Evolutionary conservation across 441 rosid species (phyloP).

Genomic region (Populus hybrid): DNA sequence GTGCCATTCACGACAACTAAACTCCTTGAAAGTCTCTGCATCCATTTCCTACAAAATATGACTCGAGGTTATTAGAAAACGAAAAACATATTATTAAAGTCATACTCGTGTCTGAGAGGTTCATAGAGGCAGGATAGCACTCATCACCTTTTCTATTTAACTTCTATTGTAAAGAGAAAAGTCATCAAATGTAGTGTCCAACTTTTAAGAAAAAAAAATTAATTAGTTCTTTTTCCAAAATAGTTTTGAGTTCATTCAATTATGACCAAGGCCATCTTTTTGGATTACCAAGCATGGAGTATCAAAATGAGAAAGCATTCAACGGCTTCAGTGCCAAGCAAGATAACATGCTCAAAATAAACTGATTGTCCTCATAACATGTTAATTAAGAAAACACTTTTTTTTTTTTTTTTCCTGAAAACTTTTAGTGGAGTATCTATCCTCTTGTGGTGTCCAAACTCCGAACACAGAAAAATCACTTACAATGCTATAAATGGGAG

Average conservation of each 20-base stretch:
- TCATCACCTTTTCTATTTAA: no score
- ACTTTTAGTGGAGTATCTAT: not conserved
- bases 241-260: no score
- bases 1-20: slow-evolving; percentile 69
- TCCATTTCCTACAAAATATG: slow-evolving; percentile 74
- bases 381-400: not conserved
- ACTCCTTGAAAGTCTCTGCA: slow-evolving; percentile 60
- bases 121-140: not conserved
- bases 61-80: slow-evolving; percentile 1
- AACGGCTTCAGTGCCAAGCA: not conserved
- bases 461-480: slow-evolving; percentile 25
- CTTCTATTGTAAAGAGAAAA: no score
- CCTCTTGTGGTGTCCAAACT: not conserved
- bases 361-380: not conserved
- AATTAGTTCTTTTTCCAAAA: no score
- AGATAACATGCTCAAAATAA: not conserved
- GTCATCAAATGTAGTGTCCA: no score
- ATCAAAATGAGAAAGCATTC: not conserved
- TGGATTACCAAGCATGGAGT: no score
- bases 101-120: not conserved
- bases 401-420: no score
- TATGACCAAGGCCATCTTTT: no score
- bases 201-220: no score
- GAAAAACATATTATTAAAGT: not conserved
- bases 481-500: slow-evolving; percentile 80